phyloP scores from a whole-genome alignment of 2,329 filamentous ascomycete species.

The Iodosphaeria phyllophila region DNA sequence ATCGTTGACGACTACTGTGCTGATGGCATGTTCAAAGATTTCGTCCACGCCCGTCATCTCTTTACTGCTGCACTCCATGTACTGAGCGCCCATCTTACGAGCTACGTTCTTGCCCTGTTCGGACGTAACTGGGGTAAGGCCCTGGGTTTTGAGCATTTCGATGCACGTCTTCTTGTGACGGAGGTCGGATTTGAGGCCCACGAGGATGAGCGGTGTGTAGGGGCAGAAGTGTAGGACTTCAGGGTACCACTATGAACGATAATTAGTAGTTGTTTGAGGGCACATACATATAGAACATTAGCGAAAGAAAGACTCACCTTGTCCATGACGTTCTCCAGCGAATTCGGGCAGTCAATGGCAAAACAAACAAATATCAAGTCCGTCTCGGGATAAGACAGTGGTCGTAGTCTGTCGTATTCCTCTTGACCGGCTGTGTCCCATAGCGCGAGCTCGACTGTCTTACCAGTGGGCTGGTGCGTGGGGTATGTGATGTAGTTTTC shows the following conservation, averaged over 20 bases:
- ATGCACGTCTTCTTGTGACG: conserved; percentile 92
- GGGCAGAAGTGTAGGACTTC: conserved; percentile 98
- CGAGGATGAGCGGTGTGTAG: conserved; percentile 85
- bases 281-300: too few relatives aligned
- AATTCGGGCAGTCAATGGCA: conserved; percentile 96
- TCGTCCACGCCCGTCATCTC: conserved; percentile 93
- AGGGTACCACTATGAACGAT: conserved; percentile 83
- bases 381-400: conserved; percentile 93
- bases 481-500: conserved; percentile 99
- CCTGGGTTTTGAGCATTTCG: conserved; percentile 95
- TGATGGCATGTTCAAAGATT: conserved; percentile 83
- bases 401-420: conserved; percentile 90
- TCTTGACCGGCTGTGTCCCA: conserved; percentile 99
- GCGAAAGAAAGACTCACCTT: conserved; percentile 48
- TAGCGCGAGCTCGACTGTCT: conserved; percentile 87
- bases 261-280: background rate
- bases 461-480: conserved; percentile 69
- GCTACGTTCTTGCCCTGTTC: conserved; percentile 81
- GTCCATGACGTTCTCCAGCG: conserved; percentile 94
- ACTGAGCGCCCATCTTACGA: conserved; percentile 81
- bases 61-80: conserved; percentile 98
- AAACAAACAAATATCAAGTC: conserved; percentile 98
- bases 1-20: conserved; percentile 74
- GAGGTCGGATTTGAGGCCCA: conserved; percentile 92
- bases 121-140: conserved; percentile 80